Evolutionary conservation across 768 basidiomycete genomes (phyloP).

Genomic region (Russula sp.): DNA sequence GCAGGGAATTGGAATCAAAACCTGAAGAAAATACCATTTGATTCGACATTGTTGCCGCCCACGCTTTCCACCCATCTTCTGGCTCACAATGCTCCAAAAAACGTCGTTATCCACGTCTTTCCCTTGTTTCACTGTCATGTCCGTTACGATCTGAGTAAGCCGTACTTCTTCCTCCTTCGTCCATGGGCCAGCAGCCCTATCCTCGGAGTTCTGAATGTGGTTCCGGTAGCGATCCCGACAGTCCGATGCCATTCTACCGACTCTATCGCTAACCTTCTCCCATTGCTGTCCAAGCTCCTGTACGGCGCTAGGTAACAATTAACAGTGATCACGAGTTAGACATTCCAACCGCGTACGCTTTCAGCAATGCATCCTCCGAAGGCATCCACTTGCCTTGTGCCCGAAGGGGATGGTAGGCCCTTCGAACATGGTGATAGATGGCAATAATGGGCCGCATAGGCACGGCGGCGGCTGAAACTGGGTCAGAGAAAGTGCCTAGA

Average conservation of each 20-base stretch:
- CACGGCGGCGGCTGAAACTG: constrained; percentile 50
- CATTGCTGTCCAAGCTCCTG: constrained; percentile 64
- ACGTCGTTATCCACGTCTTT: constrained; percentile 70
- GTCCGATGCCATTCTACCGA: constrained; percentile 71
- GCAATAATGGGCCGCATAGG: constrained; percentile 74
- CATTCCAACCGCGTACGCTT: constrained; percentile 40
- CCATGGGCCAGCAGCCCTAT: constrained; percentile 61
- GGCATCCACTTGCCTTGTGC: constrained; percentile 63
- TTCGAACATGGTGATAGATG: constrained; percentile 75
- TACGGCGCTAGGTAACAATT: constrained; percentile 48
- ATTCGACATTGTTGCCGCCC: constrained; percentile 81
- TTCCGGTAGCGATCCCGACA: constrained; percentile 85
- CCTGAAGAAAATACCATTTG: constrained; percentile 53
- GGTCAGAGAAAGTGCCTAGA: background rate
- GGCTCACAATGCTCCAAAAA: constrained; percentile 74
- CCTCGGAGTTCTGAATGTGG: constrained; percentile 61
- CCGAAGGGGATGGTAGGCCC: constrained; percentile 60
- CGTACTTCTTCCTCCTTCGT: constrained; percentile 72
- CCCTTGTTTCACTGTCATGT: constrained; percentile 67
- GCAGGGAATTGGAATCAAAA: background rate
- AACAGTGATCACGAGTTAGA: background rate
- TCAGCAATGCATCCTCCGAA: constrained; percentile 56
- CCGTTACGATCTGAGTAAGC: constrained; percentile 64
- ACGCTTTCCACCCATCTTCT: constrained; percentile 68
- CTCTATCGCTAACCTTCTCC: constrained; percentile 65